Conservation (phyloP, 192 early-diverging fungal species). For the Rhizoclosmatium globosum region DNA sequence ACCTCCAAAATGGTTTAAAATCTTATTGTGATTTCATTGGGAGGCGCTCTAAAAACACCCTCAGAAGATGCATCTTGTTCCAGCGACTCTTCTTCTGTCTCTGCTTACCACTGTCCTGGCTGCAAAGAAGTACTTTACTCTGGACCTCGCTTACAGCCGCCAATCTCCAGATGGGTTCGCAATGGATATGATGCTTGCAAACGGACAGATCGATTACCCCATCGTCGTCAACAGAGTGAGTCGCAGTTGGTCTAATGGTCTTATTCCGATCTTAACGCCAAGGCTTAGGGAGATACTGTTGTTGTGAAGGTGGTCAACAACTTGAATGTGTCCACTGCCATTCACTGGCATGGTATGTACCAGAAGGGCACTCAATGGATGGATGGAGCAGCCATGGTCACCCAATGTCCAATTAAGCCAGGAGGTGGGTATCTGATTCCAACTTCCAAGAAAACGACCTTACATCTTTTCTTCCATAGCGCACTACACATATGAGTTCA, state of each 20-base stretch:
- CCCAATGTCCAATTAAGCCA: conserved; percentile 11
- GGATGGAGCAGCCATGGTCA: conserved; percentile 23
- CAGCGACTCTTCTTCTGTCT: neutral
- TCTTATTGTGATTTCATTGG: neutral
- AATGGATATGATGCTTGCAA: conserved; percentile 28
- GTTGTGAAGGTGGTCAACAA: conserved; percentile 39
- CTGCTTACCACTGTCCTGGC: neutral
- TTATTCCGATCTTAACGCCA: neutral
- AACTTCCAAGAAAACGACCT: neutral
- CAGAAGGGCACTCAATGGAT: conserved; percentile 65
- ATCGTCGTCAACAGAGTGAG: conserved; percentile 14
- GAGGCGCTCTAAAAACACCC: neutral
- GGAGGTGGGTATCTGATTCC: neutral
- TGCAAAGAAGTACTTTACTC: neutral
- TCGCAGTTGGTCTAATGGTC: neutral
- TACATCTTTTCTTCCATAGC: neutral
- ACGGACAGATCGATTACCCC: conserved; percentile 22
- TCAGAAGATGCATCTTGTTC: neutral
- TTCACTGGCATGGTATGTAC: conserved; percentile 76
- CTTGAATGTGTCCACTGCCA: conserved; percentile 42
- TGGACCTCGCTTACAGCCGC: conserved; percentile 20
- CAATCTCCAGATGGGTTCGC: conserved; percentile 15
- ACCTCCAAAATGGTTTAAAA: neutral
- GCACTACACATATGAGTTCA: conserved; percentile 73
- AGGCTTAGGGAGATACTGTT: conserved; percentile 10